Evolutionary conservation across 2,329 filamentous ascomycete genomes (phyloP).

Genomic region (Mycosphaerelloides madeirae): DNA sequence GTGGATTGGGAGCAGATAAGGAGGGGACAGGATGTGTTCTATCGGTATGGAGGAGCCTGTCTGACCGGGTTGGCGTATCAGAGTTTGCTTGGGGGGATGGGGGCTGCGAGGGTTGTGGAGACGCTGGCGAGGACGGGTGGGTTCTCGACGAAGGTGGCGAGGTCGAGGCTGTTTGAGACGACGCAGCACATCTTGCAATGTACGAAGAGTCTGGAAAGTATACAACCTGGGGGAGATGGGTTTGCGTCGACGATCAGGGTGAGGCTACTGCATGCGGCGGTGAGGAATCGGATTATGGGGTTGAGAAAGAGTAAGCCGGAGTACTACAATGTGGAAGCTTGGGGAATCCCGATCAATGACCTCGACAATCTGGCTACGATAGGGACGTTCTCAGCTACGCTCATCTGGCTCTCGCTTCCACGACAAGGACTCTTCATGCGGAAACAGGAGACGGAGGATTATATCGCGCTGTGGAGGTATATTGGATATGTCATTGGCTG

Average conservation of each 20-base stretch:
- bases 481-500: conserved; percentile 67
- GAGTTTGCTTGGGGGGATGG: conserved; percentile 66
- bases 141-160: conserved; percentile 63
- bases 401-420: conserved; percentile 66
- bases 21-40: conserved; percentile 71
- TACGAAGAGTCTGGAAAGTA: conserved; percentile 58
- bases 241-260: conserved; percentile 63
- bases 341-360: conserved; percentile 68
- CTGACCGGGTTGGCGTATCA: conserved; percentile 62
- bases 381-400: conserved; percentile 60
- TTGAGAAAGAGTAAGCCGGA: conserved; percentile 52
- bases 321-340: conserved; percentile 58
- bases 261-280: conserved; percentile 63
- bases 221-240: conserved; percentile 64
- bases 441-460: conserved; percentile 60
- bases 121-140: conserved; percentile 70
- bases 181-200: conserved; percentile 72
- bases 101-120: conserved; percentile 67
- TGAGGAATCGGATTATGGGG: conserved; percentile 60
- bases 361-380: conserved; percentile 71
- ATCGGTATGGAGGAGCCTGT: conserved; percentile 65
- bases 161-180: conserved; percentile 64
- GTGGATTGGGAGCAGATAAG: conserved; percentile 73
- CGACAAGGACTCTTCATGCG: conserved; percentile 66
- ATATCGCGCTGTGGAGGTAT: conserved; percentile 71